These are phyloP conservation scores for Conringia planisiliqua DNA, from an alignment of 345 rosid genomes.

Conservation along the genomic window DNA sequence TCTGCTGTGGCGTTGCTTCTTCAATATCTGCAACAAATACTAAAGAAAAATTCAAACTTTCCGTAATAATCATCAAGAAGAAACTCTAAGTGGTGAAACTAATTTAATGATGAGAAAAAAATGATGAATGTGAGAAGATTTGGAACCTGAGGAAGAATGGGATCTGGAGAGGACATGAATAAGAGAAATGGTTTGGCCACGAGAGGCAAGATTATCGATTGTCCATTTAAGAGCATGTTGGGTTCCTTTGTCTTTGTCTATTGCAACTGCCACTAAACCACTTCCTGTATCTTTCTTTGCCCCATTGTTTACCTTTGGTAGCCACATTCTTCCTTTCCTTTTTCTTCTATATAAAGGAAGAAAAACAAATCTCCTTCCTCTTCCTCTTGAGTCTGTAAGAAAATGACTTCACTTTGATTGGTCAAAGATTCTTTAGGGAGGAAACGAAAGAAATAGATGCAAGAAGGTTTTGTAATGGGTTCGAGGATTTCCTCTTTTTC, in stretches of 20 bases:
- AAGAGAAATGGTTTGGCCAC: conserved; percentile 68
- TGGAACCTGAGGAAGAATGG: conserved; percentile 21
- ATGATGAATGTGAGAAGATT: background rate
- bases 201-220: conserved; percentile 60
- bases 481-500: background rate
- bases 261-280: conserved; percentile 73
- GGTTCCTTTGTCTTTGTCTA: conserved; percentile 85
- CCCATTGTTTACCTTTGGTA: conserved; percentile 28
- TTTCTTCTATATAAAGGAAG: background rate
- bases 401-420: background rate
- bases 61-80: background rate
- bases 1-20: conserved; percentile 28
- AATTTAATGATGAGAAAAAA: background rate
- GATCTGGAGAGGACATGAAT: conserved; percentile 57
- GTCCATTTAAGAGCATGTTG: conserved; percentile 85
- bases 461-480: conserved; percentile 8
- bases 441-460: background rate
- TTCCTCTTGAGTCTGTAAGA: background rate
- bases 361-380: background rate
- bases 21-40: conserved; percentile 8
- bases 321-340: conserved; percentile 36
- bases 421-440: background rate
- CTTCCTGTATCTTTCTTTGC: conserved; percentile 42
- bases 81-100: background rate
- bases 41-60: background rate